phyloP scores from a whole-genome alignment of 2,329 filamentous ascomycete species.

The Calonectria fujianensis region DNA sequence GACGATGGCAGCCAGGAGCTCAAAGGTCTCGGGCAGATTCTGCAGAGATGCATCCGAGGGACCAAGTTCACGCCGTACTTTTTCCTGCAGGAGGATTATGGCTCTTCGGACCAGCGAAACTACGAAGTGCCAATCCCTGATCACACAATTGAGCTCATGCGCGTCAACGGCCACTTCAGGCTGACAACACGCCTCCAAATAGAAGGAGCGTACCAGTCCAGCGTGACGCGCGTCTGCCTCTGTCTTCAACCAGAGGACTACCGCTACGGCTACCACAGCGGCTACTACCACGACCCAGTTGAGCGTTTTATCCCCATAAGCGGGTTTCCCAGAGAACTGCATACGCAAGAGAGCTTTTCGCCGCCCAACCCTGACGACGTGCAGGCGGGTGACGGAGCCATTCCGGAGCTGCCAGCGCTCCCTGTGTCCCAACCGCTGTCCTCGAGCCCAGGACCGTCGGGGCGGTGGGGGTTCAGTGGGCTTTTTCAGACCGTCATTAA shows the following conservation, averaged over 20 bases:
- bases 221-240: slow-evolving; percentile 7
- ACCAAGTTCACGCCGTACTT: slow-evolving; percentile 14
- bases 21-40: slow-evolving; percentile 11
- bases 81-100: slow-evolving; percentile 24
- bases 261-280: neutral
- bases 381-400: neutral
- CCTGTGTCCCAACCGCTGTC: neutral
- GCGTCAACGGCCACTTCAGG: neutral
- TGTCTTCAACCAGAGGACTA: slow-evolving; percentile 22
- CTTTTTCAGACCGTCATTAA: neutral
- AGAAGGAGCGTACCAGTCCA: slow-evolving; percentile 9
- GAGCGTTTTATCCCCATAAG: slow-evolving; percentile 17
- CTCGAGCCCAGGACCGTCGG: neutral
- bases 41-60: slow-evolving; percentile 10
- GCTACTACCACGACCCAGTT: neutral
- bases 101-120: neutral
- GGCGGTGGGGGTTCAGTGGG: neutral
- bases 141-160: slow-evolving; percentile 1
- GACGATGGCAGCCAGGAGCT: slow-evolving; percentile 16
- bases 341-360: neutral
- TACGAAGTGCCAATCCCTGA: neutral
- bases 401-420: neutral
- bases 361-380: neutral
- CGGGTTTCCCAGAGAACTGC: slow-evolving; percentile 18
- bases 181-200: neutral